A percentile compares a stretch with the other conserved stretches of the same genome.
Evolutionary conservation across 768 basidiomycete genomes (phyloP).

Genomic region (Hericium rajendrae): DNA sequence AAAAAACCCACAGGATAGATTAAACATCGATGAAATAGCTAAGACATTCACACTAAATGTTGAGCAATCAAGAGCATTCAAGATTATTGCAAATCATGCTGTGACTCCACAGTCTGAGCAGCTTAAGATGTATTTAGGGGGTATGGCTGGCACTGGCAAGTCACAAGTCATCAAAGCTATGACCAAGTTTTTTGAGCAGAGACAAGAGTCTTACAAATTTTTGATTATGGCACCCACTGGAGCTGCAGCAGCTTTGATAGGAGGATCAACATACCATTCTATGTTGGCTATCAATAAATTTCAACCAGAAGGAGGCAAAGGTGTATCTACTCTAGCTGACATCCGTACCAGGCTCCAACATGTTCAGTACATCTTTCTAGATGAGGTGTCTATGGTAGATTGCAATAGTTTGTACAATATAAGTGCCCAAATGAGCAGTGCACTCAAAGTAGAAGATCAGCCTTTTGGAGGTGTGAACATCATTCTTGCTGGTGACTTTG

Average conservation of each 20-base stretch:
- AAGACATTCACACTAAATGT: too few relatives aligned
- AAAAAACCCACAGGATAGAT: too few relatives aligned
- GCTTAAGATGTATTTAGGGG: too few relatives aligned
- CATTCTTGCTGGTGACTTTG: conserved; percentile 40
- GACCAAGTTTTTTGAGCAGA: too few relatives aligned
- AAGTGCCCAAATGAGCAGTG: conserved; percentile 15
- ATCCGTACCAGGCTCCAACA: conserved; percentile 9
- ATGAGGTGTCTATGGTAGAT: conserved; percentile 35
- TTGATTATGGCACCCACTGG: conserved; percentile 15
- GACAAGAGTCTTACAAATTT: too few relatives aligned
- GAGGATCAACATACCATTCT: conserved; percentile 18
- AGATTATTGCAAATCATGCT: too few relatives aligned
- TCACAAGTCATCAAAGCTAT: too few relatives aligned
- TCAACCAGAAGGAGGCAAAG: background rate
- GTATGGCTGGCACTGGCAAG: too few relatives aligned
- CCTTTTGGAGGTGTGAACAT: conserved; percentile 32
- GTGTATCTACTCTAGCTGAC: background rate
- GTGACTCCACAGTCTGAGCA: too few relatives aligned
- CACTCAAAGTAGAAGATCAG: conserved; percentile 7
- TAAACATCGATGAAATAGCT: too few relatives aligned
- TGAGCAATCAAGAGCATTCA: too few relatives aligned
- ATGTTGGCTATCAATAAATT: conserved; percentile 3
- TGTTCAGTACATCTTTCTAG: conserved; percentile 31
- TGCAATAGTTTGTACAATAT: conserved; percentile 21
- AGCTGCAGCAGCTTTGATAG: conserved; percentile 8